Percentiles rank a stretch among this genome's conserved stretches.
Evolutionary conservation across 495 filamentous ascomycete species (phyloP).

Genomic region (Ramalina peruviana): DNA sequence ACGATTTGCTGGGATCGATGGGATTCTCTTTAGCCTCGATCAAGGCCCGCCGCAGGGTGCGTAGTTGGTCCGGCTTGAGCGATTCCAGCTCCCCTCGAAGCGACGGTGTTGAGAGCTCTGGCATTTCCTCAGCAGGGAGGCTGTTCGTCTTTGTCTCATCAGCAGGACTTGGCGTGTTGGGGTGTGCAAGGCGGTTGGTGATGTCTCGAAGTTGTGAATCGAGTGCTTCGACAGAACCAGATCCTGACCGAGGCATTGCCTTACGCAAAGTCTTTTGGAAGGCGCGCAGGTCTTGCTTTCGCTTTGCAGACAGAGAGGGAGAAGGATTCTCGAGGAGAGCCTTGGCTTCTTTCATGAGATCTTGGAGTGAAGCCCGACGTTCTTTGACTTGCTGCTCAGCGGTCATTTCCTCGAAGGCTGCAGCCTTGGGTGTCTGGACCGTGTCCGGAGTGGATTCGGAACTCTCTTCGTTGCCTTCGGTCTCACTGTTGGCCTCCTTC

Average conservation of each 20-base stretch:
- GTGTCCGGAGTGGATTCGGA: neutral
- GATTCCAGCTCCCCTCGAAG: constrained; percentile 7
- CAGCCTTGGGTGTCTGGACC: too few relatives aligned
- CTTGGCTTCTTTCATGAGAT: constrained; percentile 40
- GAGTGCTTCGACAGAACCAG: constrained; percentile 31
- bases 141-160: neutral
- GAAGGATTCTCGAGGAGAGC: constrained; percentile 34
- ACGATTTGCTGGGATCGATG: constrained; percentile 63
- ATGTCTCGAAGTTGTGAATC: constrained; percentile 36
- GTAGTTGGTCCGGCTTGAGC: constrained; percentile 21
- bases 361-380: constrained; percentile 31
- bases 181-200: constrained; percentile 7
- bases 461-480: constrained; percentile 11
- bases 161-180: neutral
- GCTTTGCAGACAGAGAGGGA: constrained; percentile 36
- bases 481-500: constrained; percentile 14
- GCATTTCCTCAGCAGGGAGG: neutral
- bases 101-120: constrained; percentile 2
- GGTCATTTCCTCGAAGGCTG: constrained; percentile 2
- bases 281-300: constrained; percentile 46
- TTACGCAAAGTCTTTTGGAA: constrained; percentile 40
- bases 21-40: constrained; percentile 54
- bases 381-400: neutral
- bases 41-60: constrained; percentile 32
- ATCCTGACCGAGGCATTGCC: constrained; percentile 36